These are phyloP conservation scores for Ogataea hybrid DNA, from an alignment of 1,139 yeast species.

Conservation along the genomic window DNA sequence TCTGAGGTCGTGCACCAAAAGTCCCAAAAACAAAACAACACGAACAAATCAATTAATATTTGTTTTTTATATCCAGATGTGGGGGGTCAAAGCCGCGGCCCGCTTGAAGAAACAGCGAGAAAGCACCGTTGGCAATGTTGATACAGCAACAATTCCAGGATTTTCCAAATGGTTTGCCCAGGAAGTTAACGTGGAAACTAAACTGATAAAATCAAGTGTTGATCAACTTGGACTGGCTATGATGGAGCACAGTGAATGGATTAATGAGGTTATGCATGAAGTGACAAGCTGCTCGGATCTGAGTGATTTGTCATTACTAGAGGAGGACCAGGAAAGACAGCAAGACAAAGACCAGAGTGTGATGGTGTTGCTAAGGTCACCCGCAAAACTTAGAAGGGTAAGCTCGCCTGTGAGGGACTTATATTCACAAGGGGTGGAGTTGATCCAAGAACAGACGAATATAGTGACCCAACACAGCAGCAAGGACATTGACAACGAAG, in stretches of 20 bases:
- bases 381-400: conserved; percentile 20
- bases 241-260: conserved; percentile 29
- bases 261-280: conserved; percentile 29
- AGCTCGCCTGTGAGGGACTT: conserved; percentile 23
- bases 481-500: neutral
- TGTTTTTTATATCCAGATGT: conserved; percentile 18
- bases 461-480: conserved; percentile 6
- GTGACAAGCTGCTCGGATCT: conserved; percentile 14
- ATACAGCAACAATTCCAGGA: conserved; percentile 34
- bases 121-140: conserved; percentile 9
- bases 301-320: conserved; percentile 9
- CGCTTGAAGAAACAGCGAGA: conserved; percentile 12
- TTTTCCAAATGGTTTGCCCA: conserved; percentile 44
- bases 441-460: conserved; percentile 18
- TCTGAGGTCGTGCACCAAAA: conserved; percentile 9
- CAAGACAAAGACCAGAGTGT: neutral
- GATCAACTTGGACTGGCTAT: conserved; percentile 26
- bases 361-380: conserved; percentile 3
- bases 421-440: conserved; percentile 19
- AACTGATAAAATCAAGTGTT: conserved; percentile 25
- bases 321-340: neutral
- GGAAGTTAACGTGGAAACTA: conserved; percentile 35
- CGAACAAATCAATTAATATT: conserved; percentile 9
- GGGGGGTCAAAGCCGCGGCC: conserved; percentile 29
- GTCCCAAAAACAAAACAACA: conserved; percentile 16